Conservation (phyloP, 2,329 filamentous ascomycete species). For the Leptographium radiaticola region DNA sequence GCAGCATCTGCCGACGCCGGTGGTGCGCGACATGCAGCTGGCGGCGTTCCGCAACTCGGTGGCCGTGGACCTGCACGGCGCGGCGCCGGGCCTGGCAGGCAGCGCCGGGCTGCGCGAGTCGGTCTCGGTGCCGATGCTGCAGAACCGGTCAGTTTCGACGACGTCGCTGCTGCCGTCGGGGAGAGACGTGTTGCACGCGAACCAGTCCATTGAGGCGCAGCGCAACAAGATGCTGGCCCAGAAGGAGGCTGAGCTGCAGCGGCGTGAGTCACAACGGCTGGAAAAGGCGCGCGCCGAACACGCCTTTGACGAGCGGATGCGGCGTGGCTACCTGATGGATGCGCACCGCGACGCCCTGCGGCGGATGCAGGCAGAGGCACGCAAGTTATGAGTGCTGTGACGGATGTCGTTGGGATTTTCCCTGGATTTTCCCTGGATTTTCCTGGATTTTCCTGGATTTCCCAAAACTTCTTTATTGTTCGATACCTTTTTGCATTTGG, state of each 20-base stretch:
- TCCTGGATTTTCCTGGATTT: neutral
- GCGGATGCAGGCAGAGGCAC: slow-evolving; percentile 49
- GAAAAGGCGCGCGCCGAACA: slow-evolving; percentile 47
- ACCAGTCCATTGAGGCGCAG: slow-evolving; percentile 39
- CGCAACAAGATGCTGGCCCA: slow-evolving; percentile 45
- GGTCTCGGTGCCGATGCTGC: slow-evolving; percentile 19
- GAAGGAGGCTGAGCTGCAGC: slow-evolving; percentile 47
- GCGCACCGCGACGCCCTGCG: slow-evolving; percentile 69
- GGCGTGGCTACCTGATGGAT: slow-evolving; percentile 59
- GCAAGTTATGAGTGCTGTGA: neutral
- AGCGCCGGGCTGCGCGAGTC: slow-evolving; percentile 3
- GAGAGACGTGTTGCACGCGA: slow-evolving; percentile 19
- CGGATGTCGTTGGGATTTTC: neutral
- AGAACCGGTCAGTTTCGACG: neutral
- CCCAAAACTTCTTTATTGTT: neutral
- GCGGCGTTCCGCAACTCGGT: slow-evolving; percentile 56
- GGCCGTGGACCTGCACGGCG: slow-evolving; percentile 42
- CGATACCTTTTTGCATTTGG: neutral
- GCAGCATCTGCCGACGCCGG: slow-evolving; percentile 22
- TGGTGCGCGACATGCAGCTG: slow-evolving; percentile 44
- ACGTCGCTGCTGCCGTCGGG: slow-evolving; percentile 10
- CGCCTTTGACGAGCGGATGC: slow-evolving; percentile 62
- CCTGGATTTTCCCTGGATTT: neutral
- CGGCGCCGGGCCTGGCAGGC: slow-evolving; percentile 10
- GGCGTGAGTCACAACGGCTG: slow-evolving; percentile 42